phyloP scores from a whole-genome alignment of 2,329 filamentous ascomycete genomes.

The Gliomastix tumulicola region DNA sequence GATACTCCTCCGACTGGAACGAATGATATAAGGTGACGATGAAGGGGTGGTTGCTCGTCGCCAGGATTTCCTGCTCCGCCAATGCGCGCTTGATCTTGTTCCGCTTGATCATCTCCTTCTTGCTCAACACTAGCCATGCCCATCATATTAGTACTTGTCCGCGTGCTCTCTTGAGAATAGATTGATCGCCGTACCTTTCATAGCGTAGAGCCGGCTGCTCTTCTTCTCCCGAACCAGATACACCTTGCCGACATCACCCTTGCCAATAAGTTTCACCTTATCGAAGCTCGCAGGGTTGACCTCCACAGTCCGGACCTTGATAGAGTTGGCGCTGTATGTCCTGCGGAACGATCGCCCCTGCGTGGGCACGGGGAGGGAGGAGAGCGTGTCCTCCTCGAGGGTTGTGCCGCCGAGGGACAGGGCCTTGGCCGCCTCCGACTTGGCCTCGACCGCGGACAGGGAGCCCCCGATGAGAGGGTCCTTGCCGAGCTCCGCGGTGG shows the following conservation, averaged over 20 bases:
- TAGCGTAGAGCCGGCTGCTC: slow-evolving; percentile 88
- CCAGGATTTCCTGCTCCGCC: slow-evolving; percentile 95
- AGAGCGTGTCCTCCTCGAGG: slow-evolving; percentile 46
- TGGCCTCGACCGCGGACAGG: slow-evolving; percentile 25
- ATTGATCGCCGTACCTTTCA: slow-evolving; percentile 98
- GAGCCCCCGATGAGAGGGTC: slow-evolving; percentile 56
- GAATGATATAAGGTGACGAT: slow-evolving; percentile 98
- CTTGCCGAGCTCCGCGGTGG: slow-evolving; percentile 81
- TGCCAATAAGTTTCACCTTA: slow-evolving; percentile 99
- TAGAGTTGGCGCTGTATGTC: slow-evolving; percentile 98
- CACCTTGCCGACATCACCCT: slow-evolving; percentile 97
- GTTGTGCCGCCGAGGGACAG: slow-evolving; percentile 31
- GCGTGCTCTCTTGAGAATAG: no score
- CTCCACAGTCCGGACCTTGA: slow-evolving; percentile 96
- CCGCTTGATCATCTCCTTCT: slow-evolving; percentile 99
- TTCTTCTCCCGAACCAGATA: slow-evolving; percentile 98
- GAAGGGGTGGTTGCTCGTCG: slow-evolving; percentile 97
- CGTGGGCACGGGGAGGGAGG: slow-evolving; percentile 59
- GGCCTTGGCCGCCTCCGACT: slow-evolving; percentile 17
- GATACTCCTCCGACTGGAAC: slow-evolving; percentile 96
- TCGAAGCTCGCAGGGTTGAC: slow-evolving; percentile 94
- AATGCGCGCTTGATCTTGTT: slow-evolving; percentile 99
- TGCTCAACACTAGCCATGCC: slow-evolving; percentile 88
- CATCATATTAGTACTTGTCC: no score
- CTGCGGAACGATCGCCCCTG: slow-evolving; percentile 73